Percentiles rank a stretch among this genome's conserved stretches.
Conservation (phyloP, 257 asterid species). For the Fraxinus pennsylvanica region DNA sequence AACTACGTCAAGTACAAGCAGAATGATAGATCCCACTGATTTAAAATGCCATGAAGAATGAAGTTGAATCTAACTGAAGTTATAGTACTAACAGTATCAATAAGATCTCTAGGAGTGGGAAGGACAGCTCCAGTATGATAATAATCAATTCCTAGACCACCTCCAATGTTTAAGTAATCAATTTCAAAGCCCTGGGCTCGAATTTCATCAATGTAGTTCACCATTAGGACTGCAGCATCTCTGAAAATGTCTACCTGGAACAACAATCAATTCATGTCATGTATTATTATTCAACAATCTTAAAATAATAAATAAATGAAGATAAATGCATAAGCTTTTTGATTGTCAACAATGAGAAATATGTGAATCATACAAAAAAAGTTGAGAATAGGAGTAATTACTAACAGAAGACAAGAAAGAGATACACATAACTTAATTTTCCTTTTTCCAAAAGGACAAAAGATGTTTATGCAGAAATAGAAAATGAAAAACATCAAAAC, state of each 20-base stretch:
- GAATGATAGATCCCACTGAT: not conserved
- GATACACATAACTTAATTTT: not conserved
- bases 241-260: constrained; percentile 92
- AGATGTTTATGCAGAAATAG: too few relatives aligned
- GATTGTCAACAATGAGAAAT: not conserved
- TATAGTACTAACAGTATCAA: constrained; percentile 65
- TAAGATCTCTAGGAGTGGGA: constrained; percentile 88
- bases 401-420: not conserved
- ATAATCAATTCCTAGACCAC: constrained; percentile 95
- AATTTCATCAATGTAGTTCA: constrained; percentile 81
- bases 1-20: not conserved
- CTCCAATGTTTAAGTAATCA: constrained; percentile 86
- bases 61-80: constrained; percentile 12
- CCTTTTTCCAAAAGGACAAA: not conserved
- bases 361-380: not conserved
- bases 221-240: constrained; percentile 96
- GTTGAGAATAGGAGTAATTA: not conserved
- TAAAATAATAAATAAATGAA: not conserved
- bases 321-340: not conserved
- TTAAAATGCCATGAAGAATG: not conserved
- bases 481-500: too few relatives aligned
- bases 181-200: constrained; percentile 92
- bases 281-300: not conserved
- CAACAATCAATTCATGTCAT: constrained; percentile 1
- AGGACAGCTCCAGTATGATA: constrained; percentile 89